These are phyloP conservation scores for Isabelozyma pseudorhagii DNA, from an alignment of 805 yeast genomes.

Conservation along the genomic window DNA sequence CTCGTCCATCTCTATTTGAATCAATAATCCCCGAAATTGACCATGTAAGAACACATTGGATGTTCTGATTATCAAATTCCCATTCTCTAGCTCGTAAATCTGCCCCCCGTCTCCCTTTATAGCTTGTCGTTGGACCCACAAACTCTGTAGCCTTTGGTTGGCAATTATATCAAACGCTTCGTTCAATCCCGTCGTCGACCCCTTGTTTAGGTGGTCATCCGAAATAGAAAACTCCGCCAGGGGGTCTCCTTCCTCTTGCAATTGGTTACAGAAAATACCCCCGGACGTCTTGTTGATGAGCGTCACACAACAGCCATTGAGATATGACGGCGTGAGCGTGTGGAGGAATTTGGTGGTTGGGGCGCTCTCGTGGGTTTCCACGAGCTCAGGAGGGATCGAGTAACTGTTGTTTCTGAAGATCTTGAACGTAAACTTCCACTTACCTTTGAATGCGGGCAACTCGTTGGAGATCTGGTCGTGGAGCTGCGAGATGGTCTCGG, in stretches of 20 bases:
- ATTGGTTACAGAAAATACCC: conserved; percentile 32
- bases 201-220: conserved; percentile 39
- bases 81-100: conserved; percentile 54
- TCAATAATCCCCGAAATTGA: conserved; percentile 62
- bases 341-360: conserved; percentile 46
- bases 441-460: conserved; percentile 55
- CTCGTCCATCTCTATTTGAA: conserved; percentile 48
- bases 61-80: conserved; percentile 54
- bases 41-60: conserved; percentile 77
- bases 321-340: conserved; percentile 50
- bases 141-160: conserved; percentile 56
- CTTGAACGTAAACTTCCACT: conserved; percentile 69
- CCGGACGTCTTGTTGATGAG: conserved; percentile 42
- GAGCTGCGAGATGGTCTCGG: conserved; percentile 62
- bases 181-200: conserved; percentile 53
- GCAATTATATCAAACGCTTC: conserved; percentile 59
- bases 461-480: conserved; percentile 71
- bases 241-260: conserved; percentile 26
- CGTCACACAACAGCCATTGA: conserved; percentile 45
- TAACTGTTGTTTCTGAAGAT: conserved; percentile 63
- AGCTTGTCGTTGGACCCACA: conserved; percentile 68
- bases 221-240: conserved; percentile 26
- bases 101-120: conserved; percentile 76
- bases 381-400: conserved; percentile 40
- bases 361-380: conserved; percentile 22